Conservation (phyloP, 805 yeast species). For the Wickerhamiella siamensis region DNA sequence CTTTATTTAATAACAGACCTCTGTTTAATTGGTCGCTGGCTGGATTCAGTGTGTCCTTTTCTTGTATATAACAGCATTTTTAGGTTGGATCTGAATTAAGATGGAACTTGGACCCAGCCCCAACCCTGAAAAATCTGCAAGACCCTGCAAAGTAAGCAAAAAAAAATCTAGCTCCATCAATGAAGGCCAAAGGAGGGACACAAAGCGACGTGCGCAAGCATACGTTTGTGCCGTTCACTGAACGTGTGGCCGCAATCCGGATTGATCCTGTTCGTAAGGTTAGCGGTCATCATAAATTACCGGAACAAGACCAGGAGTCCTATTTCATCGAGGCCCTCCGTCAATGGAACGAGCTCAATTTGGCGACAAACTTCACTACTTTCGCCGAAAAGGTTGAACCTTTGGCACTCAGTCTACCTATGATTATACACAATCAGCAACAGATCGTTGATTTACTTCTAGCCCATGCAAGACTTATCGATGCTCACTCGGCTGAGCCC, state of each 20-base stretch:
- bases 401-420: slow-evolving; percentile 59
- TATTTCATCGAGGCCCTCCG: slow-evolving; percentile 66
- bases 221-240: slow-evolving; percentile 57
- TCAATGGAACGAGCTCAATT: slow-evolving; percentile 79
- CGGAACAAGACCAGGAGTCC: slow-evolving; percentile 29
- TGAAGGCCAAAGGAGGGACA: slow-evolving; percentile 1
- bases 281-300: neutral
- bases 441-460: slow-evolving; percentile 42
- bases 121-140: no score
- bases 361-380: slow-evolving; percentile 54
- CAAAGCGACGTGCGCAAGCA: slow-evolving; percentile 10
- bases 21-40: no score
- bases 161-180: neutral
- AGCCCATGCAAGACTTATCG: slow-evolving; percentile 37
- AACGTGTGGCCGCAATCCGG: slow-evolving; percentile 66
- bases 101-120: no score
- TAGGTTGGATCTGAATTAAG: no score
- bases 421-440: slow-evolving; percentile 55
- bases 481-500: slow-evolving; percentile 64
- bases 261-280: slow-evolving; percentile 49
- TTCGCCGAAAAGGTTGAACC: slow-evolving; percentile 44
- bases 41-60: no score
- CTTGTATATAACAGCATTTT: no score
- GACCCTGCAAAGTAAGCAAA: slow-evolving; percentile 3
- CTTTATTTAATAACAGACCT: neutral